These are phyloP conservation scores for Xerocomellus dryophilus DNA, from an alignment of 768 basidiomycete species.

Conservation along the genomic window DNA sequence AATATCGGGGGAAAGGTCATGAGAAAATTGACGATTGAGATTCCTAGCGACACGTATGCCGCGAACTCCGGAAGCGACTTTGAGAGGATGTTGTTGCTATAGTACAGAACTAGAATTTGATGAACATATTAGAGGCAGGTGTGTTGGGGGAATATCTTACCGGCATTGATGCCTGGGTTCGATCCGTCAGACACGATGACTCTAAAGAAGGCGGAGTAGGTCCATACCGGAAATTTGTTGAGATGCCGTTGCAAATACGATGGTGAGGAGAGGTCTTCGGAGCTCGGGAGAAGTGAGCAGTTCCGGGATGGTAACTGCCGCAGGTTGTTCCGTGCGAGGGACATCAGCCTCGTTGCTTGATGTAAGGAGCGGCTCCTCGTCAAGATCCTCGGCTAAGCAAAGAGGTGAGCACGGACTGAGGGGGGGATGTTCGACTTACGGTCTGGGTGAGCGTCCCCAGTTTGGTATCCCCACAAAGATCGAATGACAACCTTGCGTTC, in stretches of 20 bases:
- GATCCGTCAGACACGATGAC: constrained; percentile 4
- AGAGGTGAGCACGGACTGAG: constrained; percentile 2
- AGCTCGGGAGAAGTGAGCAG: constrained; percentile 53
- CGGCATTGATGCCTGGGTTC: constrained; percentile 68
- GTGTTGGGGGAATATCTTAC: constrained; percentile 31
- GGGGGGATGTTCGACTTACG: constrained; percentile 16
- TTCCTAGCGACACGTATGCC: constrained; percentile 78
- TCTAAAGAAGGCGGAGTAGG: background rate
- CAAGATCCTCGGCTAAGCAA: constrained; percentile 24
- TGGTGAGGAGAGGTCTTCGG: constrained; percentile 58
- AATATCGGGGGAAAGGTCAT: constrained; percentile 80
- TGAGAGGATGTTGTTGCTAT: constrained; percentile 84
- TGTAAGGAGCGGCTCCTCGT: constrained; percentile 28
- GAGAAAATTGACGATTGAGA: constrained; percentile 78
- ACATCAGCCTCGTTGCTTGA: constrained; percentile 13
- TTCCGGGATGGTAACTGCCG: constrained; percentile 49
- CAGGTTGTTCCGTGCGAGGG: constrained; percentile 23
- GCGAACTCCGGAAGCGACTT: constrained; percentile 76
- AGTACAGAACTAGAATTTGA: constrained; percentile 67
- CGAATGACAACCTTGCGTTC: constrained; percentile 45
- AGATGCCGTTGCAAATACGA: constrained; percentile 68
- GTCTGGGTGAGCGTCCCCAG: constrained; percentile 27
- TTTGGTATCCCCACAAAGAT: constrained; percentile 52
- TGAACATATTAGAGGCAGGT: background rate
- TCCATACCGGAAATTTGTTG: constrained; percentile 73